A percentile compares a stretch with the other conserved stretches of the same genome.
phyloP scores from a whole-genome alignment of 2,329 filamentous ascomycete species.

The Alternaria sp. region DNA sequence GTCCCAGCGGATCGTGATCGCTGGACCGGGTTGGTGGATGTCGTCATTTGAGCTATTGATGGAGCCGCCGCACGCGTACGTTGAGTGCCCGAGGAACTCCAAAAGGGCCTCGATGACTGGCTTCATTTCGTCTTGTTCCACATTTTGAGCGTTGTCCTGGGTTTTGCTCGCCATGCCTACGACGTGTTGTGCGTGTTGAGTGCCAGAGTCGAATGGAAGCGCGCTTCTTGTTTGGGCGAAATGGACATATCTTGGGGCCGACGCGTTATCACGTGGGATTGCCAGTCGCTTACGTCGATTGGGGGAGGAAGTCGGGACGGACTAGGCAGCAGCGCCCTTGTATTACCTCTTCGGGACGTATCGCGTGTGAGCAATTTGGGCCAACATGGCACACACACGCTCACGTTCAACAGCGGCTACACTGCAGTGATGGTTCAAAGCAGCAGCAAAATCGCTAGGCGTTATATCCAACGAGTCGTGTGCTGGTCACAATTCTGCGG shows the following conservation, averaged over 20 bases:
- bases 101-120: not conserved
- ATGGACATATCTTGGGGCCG: no score
- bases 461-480: no score
- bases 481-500: no score
- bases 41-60: not conserved
- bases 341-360: not conserved
- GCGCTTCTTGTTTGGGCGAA: no score
- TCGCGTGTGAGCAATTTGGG: not conserved
- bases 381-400: not conserved
- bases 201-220: no score
- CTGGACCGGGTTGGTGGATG: not conserved
- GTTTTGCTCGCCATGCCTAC: not conserved
- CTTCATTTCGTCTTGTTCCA: not conserved
- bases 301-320: no score
- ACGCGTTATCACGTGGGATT: not conserved
- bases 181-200: no score
- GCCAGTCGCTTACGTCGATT: not conserved
- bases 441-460: no score
- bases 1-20: slow-evolving; percentile 23
- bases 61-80: slow-evolving; percentile 16
- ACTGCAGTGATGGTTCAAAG: no score
- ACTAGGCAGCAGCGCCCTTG: not conserved
- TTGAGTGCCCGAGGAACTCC: not conserved
- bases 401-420: not conserved
- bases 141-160: not conserved